Evolutionary conservation across 257 asterid species (phyloP).

Genomic region (Ajuga chamaepitys): DNA sequence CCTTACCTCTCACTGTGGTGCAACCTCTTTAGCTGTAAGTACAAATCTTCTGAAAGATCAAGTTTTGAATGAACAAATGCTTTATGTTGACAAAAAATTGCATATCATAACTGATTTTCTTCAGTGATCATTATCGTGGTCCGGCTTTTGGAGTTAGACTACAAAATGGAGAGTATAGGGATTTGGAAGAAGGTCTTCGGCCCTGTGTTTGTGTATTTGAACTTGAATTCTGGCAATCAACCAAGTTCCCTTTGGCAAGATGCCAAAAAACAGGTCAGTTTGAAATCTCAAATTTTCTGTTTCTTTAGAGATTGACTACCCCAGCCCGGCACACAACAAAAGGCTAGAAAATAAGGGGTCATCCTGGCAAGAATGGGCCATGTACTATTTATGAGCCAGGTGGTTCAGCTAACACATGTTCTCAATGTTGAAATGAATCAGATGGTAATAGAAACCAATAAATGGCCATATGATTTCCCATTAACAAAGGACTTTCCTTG

Average conservation of each 20-base stretch:
- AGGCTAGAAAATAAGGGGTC: too few relatives aligned
- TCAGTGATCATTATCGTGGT: constrained; percentile 50
- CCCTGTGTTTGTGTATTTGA: constrained; percentile 42
- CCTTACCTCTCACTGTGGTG: constrained; percentile 53
- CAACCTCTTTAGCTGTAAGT: constrained; percentile 47
- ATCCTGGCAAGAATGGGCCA: too few relatives aligned
- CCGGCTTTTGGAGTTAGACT: constrained; percentile 22
- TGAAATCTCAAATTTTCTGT: too few relatives aligned
- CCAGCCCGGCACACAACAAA: too few relatives aligned
- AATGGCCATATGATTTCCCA: constrained; percentile 83
- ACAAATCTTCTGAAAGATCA: too few relatives aligned
- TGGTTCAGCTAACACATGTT: too few relatives aligned
- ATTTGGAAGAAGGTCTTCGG: constrained; percentile 52
- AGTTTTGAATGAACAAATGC: too few relatives aligned
- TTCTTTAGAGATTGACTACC: too few relatives aligned
- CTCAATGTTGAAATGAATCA: constrained; percentile 9
- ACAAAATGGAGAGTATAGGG: constrained; percentile 31
- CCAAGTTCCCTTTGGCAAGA: constrained; percentile 40
- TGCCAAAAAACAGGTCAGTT: constrained; percentile 44
- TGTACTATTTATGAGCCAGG: too few relatives aligned
- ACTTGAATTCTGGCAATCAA: constrained; percentile 24
- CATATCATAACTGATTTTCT: constrained; percentile 43
- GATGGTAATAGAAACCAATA: constrained; percentile 41
- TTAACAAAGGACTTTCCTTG: constrained; percentile 35
- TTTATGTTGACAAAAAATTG: too few relatives aligned